Base-by-base conservation (phyloP, 148 eudicot genomes). In the Chenopodium quinoa region DNA sequence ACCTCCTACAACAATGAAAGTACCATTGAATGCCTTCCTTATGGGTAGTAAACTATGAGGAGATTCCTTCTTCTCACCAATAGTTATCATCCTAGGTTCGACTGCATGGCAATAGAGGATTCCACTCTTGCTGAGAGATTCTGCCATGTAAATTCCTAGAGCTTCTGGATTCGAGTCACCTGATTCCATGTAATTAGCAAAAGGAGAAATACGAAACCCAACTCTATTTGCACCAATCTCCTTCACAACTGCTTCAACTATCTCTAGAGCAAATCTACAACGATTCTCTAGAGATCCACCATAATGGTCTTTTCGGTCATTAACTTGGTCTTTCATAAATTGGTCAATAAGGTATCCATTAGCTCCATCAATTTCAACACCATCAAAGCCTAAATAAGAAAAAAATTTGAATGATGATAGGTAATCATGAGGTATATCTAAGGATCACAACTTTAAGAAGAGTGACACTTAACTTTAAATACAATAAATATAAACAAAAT, bases 301-400 rank as follows among this genome's bases (percentile, higher is more conserved):
- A 37, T 37, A 37, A 50, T 50, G 1, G 16, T 50, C 56, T 50
- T 6, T 9, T 50, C 16, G 56, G 56, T 86, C 89, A 62, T 88
- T 88, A 50, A 86, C 89, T 69, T 82, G 71, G 44, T 86, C 90
- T 76, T 88, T 88, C 81, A 88, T 37, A 75, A 86, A 88, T 64
- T 86, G 87, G 2, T 86, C 90, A 31, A 84, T 82, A 52, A 88
- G 83, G 86, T 88, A 88, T 65, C 89, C 86, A 27, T 86, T 82
- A 37, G 89, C 90, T 12, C 90, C 90, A 20, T 88, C 89, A 48
- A 88, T 84, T 80, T 86, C 87, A 25, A 86, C 85, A 2, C 90
- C 90, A 76, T 88, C 90, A 78, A 88, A 88, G 12, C 89, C 87
- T 86, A 44, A 31, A 48, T 23, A 44, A 19, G 13, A 46, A 62